Conservation (phyloP, 73 alveolate species). For the Tetrahymena malaccensis region DNA sequence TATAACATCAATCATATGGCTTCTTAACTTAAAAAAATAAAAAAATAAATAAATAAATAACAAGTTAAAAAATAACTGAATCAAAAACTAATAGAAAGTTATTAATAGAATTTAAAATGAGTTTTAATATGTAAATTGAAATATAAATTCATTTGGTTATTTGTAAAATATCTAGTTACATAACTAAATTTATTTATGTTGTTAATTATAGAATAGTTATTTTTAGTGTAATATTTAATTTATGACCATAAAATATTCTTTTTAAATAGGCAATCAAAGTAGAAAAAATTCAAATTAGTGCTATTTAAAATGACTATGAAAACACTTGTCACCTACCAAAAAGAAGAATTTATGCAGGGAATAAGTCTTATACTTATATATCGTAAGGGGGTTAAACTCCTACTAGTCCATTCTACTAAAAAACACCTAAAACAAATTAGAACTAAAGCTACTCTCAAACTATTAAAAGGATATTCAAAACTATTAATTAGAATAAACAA, state of each 20-base stretch:
- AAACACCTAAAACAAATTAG: background rate
- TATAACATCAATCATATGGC: background rate
- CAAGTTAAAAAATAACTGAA: too few species aligned
- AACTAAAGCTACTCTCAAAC: background rate
- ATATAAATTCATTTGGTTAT: too few species aligned
- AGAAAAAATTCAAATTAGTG: background rate
- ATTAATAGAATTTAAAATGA: too few species aligned
- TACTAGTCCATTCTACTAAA: background rate
- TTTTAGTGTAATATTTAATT: background rate
- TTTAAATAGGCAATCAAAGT: background rate
- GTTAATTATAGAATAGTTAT: background rate
- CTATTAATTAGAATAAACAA: background rate
- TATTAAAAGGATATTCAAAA: background rate
- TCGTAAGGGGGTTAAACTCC: background rate
- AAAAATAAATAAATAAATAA: too few species aligned
- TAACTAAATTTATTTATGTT: too few species aligned
- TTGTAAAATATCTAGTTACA: background rate
- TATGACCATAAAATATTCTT: background rate
- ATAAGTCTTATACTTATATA: background rate
- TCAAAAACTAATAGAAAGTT: too few species aligned
- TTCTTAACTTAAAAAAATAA: background rate
- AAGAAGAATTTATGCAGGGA: background rate
- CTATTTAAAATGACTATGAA: background rate
- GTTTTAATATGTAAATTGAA: background rate
- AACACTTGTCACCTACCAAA: background rate